phyloP scores from a whole-genome alignment of 1,284 basidiomycete genomes.

The Polyporus tsugae region DNA sequence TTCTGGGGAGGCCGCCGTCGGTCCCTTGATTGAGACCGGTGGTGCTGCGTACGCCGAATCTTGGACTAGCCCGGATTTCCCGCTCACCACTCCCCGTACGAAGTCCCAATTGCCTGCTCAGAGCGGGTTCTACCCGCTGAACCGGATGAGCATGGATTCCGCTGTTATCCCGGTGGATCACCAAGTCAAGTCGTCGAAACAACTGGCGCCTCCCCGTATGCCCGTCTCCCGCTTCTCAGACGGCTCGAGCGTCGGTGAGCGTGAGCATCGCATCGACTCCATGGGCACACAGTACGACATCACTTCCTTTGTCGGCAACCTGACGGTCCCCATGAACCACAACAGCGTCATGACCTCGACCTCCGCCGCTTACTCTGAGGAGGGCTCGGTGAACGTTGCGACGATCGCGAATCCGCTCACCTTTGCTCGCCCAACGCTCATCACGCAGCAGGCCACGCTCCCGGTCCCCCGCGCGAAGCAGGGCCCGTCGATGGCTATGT shows the following conservation, averaged over 20 bases:
- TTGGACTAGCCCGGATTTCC: conserved; percentile 28
- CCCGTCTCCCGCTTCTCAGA: conserved; percentile 43
- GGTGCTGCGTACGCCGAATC: conserved; percentile 22
- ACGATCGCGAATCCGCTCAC: conserved; percentile 23
- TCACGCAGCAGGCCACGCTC: conserved; percentile 16
- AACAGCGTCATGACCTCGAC: conserved; percentile 30
- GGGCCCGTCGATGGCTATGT: conserved; percentile 4
- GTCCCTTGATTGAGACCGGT: conserved; percentile 1
- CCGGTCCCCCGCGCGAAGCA: background rate
- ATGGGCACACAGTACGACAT: conserved; percentile 71
- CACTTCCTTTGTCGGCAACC: conserved; percentile 73
- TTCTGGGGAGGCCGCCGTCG: background rate
- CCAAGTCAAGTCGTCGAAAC: background rate
- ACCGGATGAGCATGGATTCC: conserved; percentile 34
- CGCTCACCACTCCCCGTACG: conserved; percentile 36
- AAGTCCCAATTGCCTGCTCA: conserved; percentile 44
- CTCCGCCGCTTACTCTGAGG: conserved; percentile 27
- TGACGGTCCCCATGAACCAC: conserved; percentile 28
- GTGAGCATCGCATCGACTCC: conserved; percentile 47
- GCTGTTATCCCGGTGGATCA: conserved; percentile 17
- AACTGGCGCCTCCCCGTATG: conserved; percentile 22
- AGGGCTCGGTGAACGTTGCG: conserved; percentile 27
- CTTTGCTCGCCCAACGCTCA: conserved; percentile 27
- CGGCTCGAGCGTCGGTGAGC: conserved; percentile 33
- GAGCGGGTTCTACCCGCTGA: conserved; percentile 69